Base-by-base conservation (phyloP, 2,329 filamentous ascomycete species). In the Ophiostoma novo-ulmi region DNA sequence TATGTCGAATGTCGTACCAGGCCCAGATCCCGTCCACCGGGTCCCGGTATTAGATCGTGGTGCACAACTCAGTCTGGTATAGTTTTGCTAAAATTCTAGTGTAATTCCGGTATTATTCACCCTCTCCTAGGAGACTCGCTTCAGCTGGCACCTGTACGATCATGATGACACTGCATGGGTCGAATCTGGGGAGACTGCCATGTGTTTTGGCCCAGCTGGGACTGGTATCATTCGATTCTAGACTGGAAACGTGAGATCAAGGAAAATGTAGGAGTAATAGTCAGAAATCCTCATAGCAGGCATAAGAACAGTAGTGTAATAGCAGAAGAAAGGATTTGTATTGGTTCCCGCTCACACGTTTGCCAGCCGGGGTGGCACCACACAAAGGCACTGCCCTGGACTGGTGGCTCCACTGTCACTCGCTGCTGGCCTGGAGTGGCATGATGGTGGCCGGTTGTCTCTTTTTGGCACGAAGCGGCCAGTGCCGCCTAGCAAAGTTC, bases 381-480 rank as follows among this genome's bases (percentile, higher is more conserved):
- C 55, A 8, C 63, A 67, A 26, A 68, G 52, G 36, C 65, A 35
- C 69, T 72, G 71, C 36, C 36, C 1, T 22, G 48, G 41, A 39
- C 39, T n/a, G 20, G 66, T 72, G 71, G 71, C 52, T 38, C 71
- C 71, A 72, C 71, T 36, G 39, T 36, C n/a, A 1, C 14, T 48
- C 35, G 41, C 52, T 26, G 36, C 20, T 65, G 35, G 35, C 36
- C 35, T 22, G 20, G 36, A 55, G 69, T 72, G 71, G 71, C 71
- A 72, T 70, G 71, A 72, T 67, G 52, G 44, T 71, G 63, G 70
- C 70, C 63, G 64, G 70, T 70, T 69, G 58, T 35, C n/a, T n/a
- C 44, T 48, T 48, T 48, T 11, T 48, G 44, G 44, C 44, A 3
- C 3, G 64, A 48, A 22, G 38, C 66, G 41, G 55, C 22, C 8